Evolutionary conservation across 2,329 filamentous ascomycete genomes (phyloP).

Genomic region (Verticillium nubilum): DNA sequence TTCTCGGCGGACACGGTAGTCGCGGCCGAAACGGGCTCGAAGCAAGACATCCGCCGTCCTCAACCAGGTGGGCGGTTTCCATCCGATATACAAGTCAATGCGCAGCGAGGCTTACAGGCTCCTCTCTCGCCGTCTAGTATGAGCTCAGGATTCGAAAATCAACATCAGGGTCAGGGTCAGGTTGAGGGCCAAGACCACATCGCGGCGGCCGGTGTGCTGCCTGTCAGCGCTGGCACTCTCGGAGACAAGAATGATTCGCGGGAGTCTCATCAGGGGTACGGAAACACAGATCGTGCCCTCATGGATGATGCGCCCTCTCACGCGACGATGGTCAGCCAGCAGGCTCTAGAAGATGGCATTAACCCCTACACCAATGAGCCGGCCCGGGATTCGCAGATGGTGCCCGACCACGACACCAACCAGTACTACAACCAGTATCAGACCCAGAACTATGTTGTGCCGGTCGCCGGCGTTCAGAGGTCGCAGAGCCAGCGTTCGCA

Average conservation of each 20-base stretch:
- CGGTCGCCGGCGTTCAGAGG: slow-evolving; percentile 2
- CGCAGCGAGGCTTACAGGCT: slow-evolving; percentile 71
- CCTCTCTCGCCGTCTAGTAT: slow-evolving; percentile 76
- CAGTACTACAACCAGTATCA: neutral
- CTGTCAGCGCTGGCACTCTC: neutral
- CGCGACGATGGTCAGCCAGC: slow-evolving; percentile 42
- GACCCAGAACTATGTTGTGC: slow-evolving; percentile 2
- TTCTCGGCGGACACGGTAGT: slow-evolving; percentile 52
- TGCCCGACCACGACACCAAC: neutral
- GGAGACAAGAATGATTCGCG: neutral
- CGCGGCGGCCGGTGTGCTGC: neutral
- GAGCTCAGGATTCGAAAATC: slow-evolving; percentile 53
- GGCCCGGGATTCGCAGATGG: slow-evolving; percentile 13
- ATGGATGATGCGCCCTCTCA: slow-evolving; percentile 45
- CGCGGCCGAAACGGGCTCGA: slow-evolving; percentile 40
- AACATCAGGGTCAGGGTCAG: slow-evolving; percentile 54
- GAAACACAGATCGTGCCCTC: slow-evolving; percentile 36
- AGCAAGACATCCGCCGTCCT: slow-evolving; percentile 60
- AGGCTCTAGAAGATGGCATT: slow-evolving; percentile 48
- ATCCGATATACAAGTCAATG: slow-evolving; percentile 82
- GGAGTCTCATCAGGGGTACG: slow-evolving; percentile 31
- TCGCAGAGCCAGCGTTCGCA: slow-evolving; percentile 3
- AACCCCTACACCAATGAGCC: slow-evolving; percentile 52
- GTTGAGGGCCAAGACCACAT: slow-evolving; percentile 38
- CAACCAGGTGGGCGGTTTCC: slow-evolving; percentile 95